These are phyloP conservation scores for Chlorella sorokiniana DNA, from an alignment of 139 green algal species.

Conservation along the genomic window DNA sequence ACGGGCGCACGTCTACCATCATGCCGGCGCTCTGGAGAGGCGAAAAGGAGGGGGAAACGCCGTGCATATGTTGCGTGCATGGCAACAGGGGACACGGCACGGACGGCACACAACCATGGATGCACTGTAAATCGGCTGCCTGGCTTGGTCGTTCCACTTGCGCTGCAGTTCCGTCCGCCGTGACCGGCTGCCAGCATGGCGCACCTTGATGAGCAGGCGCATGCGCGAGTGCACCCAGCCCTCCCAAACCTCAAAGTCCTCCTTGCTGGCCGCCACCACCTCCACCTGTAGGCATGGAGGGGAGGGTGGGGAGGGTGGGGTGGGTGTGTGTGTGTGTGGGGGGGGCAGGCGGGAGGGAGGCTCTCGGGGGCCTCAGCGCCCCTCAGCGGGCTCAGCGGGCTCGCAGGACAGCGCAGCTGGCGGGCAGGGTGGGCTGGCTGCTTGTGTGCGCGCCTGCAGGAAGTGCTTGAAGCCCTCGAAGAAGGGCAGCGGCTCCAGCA, in stretches of 20 bases:
- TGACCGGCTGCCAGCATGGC: too few relatives aligned
- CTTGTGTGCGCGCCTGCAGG: constrained; percentile 60
- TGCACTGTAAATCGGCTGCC: background rate
- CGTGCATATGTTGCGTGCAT: background rate
- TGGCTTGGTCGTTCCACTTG: background rate
- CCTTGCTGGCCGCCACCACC: constrained; percentile 68
- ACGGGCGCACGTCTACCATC: constrained; percentile 77
- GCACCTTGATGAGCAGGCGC: constrained; percentile 68
- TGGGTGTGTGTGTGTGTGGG: too few relatives aligned
- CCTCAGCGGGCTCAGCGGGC: too few relatives aligned
- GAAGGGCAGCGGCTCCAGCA: constrained; percentile 79
- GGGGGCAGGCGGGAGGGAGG: background rate
- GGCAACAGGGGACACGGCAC: background rate
- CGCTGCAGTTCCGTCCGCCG: too few relatives aligned
- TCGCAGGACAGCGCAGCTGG: too few relatives aligned
- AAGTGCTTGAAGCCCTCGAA: constrained; percentile 85
- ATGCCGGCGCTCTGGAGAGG: constrained; percentile 44
- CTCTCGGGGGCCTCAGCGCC: too few relatives aligned
- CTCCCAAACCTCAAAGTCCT: constrained; percentile 83
- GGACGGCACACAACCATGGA: background rate
- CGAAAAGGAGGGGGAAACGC: background rate
- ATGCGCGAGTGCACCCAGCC: constrained; percentile 88
- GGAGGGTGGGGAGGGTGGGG: background rate
- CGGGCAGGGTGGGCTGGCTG: too few relatives aligned
- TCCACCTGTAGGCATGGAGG: constrained; percentile 65